These are phyloP conservation scores for Coprinopsis strossmayeri DNA, from an alignment of 768 basidiomycete genomes.

Conservation along the genomic window DNA sequence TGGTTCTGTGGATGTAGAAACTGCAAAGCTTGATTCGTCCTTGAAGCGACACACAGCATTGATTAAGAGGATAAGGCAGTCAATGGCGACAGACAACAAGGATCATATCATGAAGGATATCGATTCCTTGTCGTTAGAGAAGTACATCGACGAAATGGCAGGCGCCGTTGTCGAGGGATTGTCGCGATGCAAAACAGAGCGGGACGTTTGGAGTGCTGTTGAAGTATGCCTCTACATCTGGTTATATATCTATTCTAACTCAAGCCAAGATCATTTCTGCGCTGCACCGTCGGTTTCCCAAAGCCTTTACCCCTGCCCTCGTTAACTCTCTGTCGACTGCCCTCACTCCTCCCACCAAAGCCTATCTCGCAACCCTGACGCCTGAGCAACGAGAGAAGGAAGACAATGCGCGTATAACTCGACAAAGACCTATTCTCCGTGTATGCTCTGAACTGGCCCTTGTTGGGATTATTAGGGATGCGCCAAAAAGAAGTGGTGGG, in stretches of 20 bases:
- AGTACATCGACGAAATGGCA: conserved; percentile 93
- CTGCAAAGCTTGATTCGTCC: conserved; percentile 83
- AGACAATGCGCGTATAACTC: conserved; percentile 66
- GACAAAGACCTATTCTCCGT: conserved; percentile 81
- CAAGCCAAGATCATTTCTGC: conserved; percentile 71
- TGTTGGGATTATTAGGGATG: conserved; percentile 76
- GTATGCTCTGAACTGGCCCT: conserved; percentile 88
- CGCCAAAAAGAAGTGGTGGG: conserved; percentile 62
- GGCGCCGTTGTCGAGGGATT: conserved; percentile 84
- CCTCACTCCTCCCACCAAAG: conserved; percentile 53
- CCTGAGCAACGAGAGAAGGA: conserved; percentile 91
- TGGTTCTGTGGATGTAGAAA: conserved; percentile 34
- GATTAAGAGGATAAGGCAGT: conserved; percentile 88
- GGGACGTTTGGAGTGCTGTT: conserved; percentile 86
- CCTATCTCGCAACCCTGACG: conserved; percentile 47
- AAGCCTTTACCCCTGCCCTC: conserved; percentile 69
- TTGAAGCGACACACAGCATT: conserved; percentile 93
- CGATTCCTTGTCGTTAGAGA: conserved; percentile 83
- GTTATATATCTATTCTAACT: conserved; percentile 3
- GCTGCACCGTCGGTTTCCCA: conserved; percentile 82
- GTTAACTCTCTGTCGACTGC: conserved; percentile 51
- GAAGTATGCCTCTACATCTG: conserved; percentile 51
- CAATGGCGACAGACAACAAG: conserved; percentile 72
- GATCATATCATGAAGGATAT: conserved; percentile 92
- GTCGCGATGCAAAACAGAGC: conserved; percentile 82